Evolutionary conservation across 371 early-diverging fungal species (phyloP).

Genomic region (Phascolomyces articulosus): DNA sequence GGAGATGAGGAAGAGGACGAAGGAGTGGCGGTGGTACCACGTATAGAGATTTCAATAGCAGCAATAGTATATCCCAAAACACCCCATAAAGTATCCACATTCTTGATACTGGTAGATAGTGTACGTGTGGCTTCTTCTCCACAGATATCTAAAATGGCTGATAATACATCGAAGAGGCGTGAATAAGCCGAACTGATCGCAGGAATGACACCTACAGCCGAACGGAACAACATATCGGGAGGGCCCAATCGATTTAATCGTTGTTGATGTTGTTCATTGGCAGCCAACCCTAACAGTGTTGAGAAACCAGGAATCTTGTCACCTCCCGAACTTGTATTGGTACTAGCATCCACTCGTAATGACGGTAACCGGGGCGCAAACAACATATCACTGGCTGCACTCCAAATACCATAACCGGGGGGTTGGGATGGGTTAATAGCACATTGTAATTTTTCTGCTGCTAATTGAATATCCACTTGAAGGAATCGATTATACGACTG

Average conservation of each 20-base stretch:
- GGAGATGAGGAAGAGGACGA: constrained; percentile 6
- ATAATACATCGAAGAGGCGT: constrained; percentile 54
- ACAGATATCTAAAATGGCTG: constrained; percentile 51
- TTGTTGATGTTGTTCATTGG: constrained; percentile 8
- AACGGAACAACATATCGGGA: constrained; percentile 31
- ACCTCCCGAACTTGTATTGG: no score
- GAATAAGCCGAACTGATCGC: constrained; percentile 52
- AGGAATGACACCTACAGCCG: constrained; percentile 30
- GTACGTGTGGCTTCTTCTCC: constrained; percentile 34
- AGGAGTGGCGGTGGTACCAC: constrained; percentile 57
- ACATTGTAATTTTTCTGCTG: constrained; percentile 27
- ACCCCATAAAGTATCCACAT: constrained; percentile 66
- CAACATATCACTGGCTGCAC: constrained; percentile 5
- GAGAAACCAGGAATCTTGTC: constrained; percentile 12
- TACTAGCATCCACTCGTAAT: not conserved
- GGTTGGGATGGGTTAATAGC: constrained; percentile 22
- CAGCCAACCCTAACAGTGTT: constrained; percentile 5
- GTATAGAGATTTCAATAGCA: constrained; percentile 66
- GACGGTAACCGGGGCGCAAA: constrained; percentile 17
- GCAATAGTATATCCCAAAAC: constrained; percentile 72
- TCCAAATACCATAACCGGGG: constrained; percentile 16
- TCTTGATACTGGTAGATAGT: constrained; percentile 38
- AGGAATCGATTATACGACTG: constrained; percentile 39
- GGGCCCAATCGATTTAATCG: constrained; percentile 31
- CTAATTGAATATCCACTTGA: constrained; percentile 28